Evolutionary conservation across 495 filamentous ascomycete species (phyloP).

Genomic region (Poronia punctata): DNA sequence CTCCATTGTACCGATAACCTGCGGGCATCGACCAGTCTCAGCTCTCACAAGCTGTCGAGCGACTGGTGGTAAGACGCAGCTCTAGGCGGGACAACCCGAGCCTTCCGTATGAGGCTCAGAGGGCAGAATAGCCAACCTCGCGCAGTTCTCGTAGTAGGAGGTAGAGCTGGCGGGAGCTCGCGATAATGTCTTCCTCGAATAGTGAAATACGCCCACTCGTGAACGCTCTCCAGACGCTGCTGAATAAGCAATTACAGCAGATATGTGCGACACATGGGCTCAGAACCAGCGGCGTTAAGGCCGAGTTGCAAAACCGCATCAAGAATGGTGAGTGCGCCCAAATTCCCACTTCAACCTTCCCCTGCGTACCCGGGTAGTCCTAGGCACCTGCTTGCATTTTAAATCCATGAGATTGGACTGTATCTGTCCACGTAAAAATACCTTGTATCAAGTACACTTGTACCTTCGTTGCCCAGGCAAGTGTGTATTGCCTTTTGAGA

Average conservation of each 20-base stretch:
- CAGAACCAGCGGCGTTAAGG: constrained; percentile 72
- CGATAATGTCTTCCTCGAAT: constrained; percentile 31
- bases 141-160: constrained; percentile 4
- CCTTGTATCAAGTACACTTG: too few species aligned
- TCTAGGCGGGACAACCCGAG: background rate
- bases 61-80: background rate
- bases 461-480: too few species aligned
- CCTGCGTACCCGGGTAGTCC: too few species aligned
- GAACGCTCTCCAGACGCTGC: constrained; percentile 25
- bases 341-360: background rate
- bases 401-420: too few species aligned
- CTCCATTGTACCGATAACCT: too few species aligned
- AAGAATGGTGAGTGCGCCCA: constrained; percentile 55
- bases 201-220: constrained; percentile 40
- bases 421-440: too few species aligned
- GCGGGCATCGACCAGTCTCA: too few species aligned
- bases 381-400: too few species aligned
- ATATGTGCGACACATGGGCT: constrained; percentile 66
- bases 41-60: too few species aligned
- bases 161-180: background rate
- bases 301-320: constrained; percentile 68
- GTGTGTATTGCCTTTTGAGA: too few species aligned
- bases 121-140: background rate
- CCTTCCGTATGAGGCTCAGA: constrained; percentile 5
- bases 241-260: constrained; percentile 65